Evolutionary conservation across 768 basidiomycete genomes (phyloP).

Genomic region (Cubamyces lactineus): DNA sequence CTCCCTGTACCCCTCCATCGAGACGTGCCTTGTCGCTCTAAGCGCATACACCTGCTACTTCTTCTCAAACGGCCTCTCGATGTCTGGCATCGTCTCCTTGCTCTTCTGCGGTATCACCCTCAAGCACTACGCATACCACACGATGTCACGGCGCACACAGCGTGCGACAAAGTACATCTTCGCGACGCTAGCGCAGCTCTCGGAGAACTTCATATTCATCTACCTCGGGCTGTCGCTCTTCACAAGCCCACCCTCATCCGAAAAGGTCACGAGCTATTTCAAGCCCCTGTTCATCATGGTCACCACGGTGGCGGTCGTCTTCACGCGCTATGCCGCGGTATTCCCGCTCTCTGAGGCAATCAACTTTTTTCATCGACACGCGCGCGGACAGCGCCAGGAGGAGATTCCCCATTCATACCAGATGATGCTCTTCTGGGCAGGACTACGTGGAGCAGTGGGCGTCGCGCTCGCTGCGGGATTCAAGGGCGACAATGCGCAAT

Average conservation of each 20-base stretch:
- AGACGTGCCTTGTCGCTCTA: constrained; percentile 94
- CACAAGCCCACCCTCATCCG: constrained; percentile 78
- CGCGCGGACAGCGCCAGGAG: constrained; percentile 82
- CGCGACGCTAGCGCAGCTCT: constrained; percentile 88
- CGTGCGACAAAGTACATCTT: constrained; percentile 96
- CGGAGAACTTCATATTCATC: constrained; percentile 99
- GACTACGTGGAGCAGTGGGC: constrained; percentile 93
- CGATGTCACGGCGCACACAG: constrained; percentile 95
- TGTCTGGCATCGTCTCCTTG: constrained; percentile 96
- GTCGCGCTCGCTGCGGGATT: constrained; percentile 97
- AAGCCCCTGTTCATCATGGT: constrained; percentile 95
- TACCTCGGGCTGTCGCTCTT: constrained; percentile 98
- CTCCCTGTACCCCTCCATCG: constrained; percentile 86
- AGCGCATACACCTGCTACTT: constrained; percentile 98
- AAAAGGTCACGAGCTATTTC: constrained; percentile 80
- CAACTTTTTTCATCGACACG: constrained; percentile 88
- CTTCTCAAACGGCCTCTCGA: constrained; percentile 93
- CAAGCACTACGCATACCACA: constrained; percentile 99
- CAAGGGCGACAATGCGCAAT: constrained; percentile 90
- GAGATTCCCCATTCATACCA: constrained; percentile 98
- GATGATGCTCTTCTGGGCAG: constrained; percentile 99
- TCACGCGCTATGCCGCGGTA: constrained; percentile 93
- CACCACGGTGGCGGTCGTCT: constrained; percentile 88
- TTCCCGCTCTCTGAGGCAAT: constrained; percentile 95
- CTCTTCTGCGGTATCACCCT: constrained; percentile 99